These are phyloP conservation scores for Groenewaldozyma sp. DNA, from an alignment of 1,139 yeast species.

Conservation along the genomic window DNA sequence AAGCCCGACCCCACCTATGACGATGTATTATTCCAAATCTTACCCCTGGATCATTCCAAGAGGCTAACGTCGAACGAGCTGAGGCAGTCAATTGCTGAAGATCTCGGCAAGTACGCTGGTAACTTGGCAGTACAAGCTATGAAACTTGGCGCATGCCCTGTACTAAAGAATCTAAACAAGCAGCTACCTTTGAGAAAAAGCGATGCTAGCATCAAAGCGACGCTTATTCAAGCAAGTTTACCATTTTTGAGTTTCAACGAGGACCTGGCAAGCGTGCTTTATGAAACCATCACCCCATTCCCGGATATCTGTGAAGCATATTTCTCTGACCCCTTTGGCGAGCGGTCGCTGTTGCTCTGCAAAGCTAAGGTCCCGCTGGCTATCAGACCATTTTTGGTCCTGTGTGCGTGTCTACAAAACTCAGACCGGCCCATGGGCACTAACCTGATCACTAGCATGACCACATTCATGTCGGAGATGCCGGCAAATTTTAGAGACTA, in stretches of 20 bases:
- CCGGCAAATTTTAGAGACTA: constrained; percentile 28
- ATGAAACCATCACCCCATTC: constrained; percentile 41
- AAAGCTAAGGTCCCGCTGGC: constrained; percentile 72
- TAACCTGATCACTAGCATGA: constrained; percentile 49
- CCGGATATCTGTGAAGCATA: constrained; percentile 53
- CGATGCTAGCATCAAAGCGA: constrained; percentile 50
- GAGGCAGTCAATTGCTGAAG: constrained; percentile 2
- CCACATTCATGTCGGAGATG: constrained; percentile 46
- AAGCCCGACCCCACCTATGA: constrained; percentile 20
- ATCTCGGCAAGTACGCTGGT: constrained; percentile 16
- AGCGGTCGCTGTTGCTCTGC: constrained; percentile 47
- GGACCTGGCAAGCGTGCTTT: constrained; percentile 43
- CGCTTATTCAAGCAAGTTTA: constrained; percentile 49
- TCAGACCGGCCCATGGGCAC: constrained; percentile 48
- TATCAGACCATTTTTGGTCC: constrained; percentile 49
- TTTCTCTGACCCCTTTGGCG: constrained; percentile 46
- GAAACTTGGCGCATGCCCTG: constrained; percentile 37
- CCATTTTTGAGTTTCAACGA: constrained; percentile 57
- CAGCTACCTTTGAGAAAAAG: constrained; percentile 38
- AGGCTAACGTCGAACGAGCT: neutral
- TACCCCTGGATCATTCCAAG: constrained; percentile 2
- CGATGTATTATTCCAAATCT: constrained; percentile 22
- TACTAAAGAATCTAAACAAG: constrained; percentile 35
- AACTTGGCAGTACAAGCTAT: constrained; percentile 34
- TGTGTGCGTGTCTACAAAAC: constrained; percentile 45